Conservation (phyloP, 2,329 filamentous ascomycete species). For the Seiridium cupressi region DNA sequence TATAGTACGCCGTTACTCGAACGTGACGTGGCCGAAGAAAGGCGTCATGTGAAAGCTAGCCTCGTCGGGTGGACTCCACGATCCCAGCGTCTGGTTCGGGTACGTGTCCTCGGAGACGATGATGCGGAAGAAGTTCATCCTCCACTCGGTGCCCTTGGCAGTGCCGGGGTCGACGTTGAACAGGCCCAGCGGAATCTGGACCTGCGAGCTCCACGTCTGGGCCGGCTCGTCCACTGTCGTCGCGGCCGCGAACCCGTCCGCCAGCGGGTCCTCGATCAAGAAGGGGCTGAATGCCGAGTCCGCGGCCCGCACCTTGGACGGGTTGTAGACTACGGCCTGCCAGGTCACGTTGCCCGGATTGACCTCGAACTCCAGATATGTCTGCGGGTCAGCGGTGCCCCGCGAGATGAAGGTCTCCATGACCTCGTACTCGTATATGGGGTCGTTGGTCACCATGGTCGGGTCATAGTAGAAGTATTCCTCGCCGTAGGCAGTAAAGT, state of each 20-base stretch:
- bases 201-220: slow-evolving; percentile 38
- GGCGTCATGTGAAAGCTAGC: slow-evolving; percentile 43
- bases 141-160: slow-evolving; percentile 43
- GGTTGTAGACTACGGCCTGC: slow-evolving; percentile 51
- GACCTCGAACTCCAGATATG: slow-evolving; percentile 50
- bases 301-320: slow-evolving; percentile 39
- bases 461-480: slow-evolving; percentile 44
- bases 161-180: slow-evolving; percentile 45
- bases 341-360: slow-evolving; percentile 50
- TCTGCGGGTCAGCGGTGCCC: slow-evolving; percentile 43
- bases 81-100: slow-evolving; percentile 42
- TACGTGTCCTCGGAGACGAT: slow-evolving; percentile 39
- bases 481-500: slow-evolving; percentile 44
- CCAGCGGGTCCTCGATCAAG: slow-evolving; percentile 36
- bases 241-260: slow-evolving; percentile 38
- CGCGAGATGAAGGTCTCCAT: slow-evolving; percentile 49
- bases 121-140: slow-evolving; percentile 53
- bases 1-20: not conserved
- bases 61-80: slow-evolving; percentile 43
- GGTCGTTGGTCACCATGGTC: slow-evolving; percentile 40
- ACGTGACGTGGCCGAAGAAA: not conserved
- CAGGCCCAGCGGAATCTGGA: slow-evolving; percentile 42
- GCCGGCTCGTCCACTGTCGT: slow-evolving; percentile 36
- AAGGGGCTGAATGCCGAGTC: slow-evolving; percentile 43
- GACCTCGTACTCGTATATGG: slow-evolving; percentile 48